A percentile compares a stretch with the other conserved stretches of the same genome.
Evolutionary conservation across 1,284 basidiomycete species (phyloP).

Genomic region (Sanguinoderma infundibulare): DNA sequence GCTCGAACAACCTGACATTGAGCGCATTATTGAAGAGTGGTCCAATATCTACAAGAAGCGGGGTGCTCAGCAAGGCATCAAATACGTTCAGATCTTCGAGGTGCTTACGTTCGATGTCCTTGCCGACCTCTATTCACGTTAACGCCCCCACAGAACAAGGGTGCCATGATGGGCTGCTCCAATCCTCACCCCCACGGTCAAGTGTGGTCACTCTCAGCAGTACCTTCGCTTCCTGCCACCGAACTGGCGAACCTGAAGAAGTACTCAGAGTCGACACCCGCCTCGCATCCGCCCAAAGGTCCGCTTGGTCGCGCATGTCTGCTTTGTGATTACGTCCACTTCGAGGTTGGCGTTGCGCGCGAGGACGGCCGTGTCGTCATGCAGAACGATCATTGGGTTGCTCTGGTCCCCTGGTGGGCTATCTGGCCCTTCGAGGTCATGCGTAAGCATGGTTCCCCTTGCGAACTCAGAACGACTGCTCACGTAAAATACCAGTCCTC

Average conservation of each 20-base stretch:
- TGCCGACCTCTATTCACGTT: not conserved
- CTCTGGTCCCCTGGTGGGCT: slow-evolving; percentile 95
- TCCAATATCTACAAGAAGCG: slow-evolving; percentile 65
- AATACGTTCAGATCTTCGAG: slow-evolving; percentile 91
- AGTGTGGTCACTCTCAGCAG: slow-evolving; percentile 81
- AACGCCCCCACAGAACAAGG: slow-evolving; percentile 76
- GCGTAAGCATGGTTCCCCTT: slow-evolving; percentile 44
- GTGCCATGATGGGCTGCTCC: slow-evolving; percentile 94
- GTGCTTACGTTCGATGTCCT: slow-evolving; percentile 38
- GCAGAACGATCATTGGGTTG: slow-evolving; percentile 83
- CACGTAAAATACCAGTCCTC: slow-evolving; percentile 55
- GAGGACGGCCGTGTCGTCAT: slow-evolving; percentile 71
- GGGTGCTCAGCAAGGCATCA: slow-evolving; percentile 67
- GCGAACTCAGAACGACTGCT: not conserved
- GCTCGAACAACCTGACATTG: slow-evolving; percentile 66
- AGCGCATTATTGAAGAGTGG: slow-evolving; percentile 81
- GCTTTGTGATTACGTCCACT: slow-evolving; percentile 84
- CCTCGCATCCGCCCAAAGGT: slow-evolving; percentile 58
- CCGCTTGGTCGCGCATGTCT: slow-evolving; percentile 70
- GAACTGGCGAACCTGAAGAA: slow-evolving; percentile 65
- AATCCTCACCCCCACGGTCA: slow-evolving; percentile 97
- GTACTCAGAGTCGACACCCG: slow-evolving; percentile 50
- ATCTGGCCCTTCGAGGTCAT: slow-evolving; percentile 94
- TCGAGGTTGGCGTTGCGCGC: slow-evolving; percentile 58
- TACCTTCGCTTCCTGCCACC: slow-evolving; percentile 73